A percentile compares a stretch with the other conserved stretches of the same genome.
These are phyloP conservation scores for Backusella liffmaniae DNA, from an alignment of 192 early-diverging fungal genomes.

Conservation along the genomic window DNA sequence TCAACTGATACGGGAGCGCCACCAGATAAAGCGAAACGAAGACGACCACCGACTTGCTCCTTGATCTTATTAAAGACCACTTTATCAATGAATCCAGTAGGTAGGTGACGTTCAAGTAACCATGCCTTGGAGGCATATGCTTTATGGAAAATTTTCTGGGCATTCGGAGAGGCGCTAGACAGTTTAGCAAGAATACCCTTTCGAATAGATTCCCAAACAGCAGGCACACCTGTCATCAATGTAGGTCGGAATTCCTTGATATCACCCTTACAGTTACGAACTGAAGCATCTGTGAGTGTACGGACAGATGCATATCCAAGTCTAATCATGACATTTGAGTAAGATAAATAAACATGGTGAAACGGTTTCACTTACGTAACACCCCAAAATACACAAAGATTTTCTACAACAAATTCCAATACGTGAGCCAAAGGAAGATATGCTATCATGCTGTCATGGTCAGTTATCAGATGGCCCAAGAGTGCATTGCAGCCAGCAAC, in stretches of 20 bases:
- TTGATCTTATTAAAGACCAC: slow-evolving; percentile 84
- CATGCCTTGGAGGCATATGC: slow-evolving; percentile 74
- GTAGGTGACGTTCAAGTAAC: slow-evolving; percentile 61
- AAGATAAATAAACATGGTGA: slow-evolving; percentile 16
- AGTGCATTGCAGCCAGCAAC: slow-evolving; percentile 60
- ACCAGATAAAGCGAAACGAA: slow-evolving; percentile 79
- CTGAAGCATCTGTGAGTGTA: slow-evolving; percentile 67
- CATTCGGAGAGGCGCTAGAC: slow-evolving; percentile 43
- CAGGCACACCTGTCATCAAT: slow-evolving; percentile 81
- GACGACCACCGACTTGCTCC: slow-evolving; percentile 80
- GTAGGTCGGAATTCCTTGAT: slow-evolving; percentile 72
- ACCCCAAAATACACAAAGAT: slow-evolving; percentile 64
- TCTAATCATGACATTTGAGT: background rate
- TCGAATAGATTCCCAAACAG: slow-evolving; percentile 86
- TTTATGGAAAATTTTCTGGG: slow-evolving; percentile 72
- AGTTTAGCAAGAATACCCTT: slow-evolving; percentile 78
- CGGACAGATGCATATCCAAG: slow-evolving; percentile 60
- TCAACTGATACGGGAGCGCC: slow-evolving; percentile 86
- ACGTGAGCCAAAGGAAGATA: slow-evolving; percentile 92
- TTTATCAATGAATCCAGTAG: slow-evolving; percentile 68
- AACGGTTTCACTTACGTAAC: slow-evolving; percentile 54
- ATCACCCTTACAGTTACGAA: slow-evolving; percentile 69
- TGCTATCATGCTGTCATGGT: slow-evolving; percentile 63
- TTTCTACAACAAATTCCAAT: slow-evolving; percentile 84
- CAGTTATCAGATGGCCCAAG: slow-evolving; percentile 47